Conservation (phyloP, 768 basidiomycete species). For the Auricularia sp. region DNA sequence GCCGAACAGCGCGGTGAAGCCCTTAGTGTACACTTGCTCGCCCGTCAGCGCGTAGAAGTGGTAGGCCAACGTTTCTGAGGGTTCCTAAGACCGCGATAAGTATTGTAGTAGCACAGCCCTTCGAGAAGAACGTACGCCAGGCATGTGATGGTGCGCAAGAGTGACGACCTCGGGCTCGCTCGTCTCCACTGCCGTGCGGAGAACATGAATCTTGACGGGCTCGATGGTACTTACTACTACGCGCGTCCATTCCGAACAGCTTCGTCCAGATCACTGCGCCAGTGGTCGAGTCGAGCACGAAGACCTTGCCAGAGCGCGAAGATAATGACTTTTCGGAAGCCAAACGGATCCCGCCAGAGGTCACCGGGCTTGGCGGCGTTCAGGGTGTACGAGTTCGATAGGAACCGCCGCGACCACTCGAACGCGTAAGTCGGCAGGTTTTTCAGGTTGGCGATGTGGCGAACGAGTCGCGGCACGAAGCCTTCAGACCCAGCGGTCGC, state of each 20-base stretch:
- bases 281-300: slow-evolving; percentile 70
- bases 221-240: slow-evolving; percentile 41
- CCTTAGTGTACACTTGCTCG: slow-evolving; percentile 48
- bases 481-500: slow-evolving; percentile 29
- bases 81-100: slow-evolving; percentile 29
- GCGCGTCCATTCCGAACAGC: slow-evolving; percentile 53
- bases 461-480: slow-evolving; percentile 37
- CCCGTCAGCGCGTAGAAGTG: slow-evolving; percentile 71
- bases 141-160: slow-evolving; percentile 49
- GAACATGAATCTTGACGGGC: slow-evolving; percentile 53
- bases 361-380: slow-evolving; percentile 23
- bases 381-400: slow-evolving; percentile 49
- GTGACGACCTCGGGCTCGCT: slow-evolving; percentile 48
- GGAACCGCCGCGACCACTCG: slow-evolving; percentile 62
- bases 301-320: slow-evolving; percentile 64
- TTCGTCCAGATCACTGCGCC: slow-evolving; percentile 76
- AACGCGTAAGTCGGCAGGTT: slow-evolving; percentile 60
- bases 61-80: slow-evolving; percentile 65
- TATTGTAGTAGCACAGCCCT: neutral
- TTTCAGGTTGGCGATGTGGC: slow-evolving; percentile 54
- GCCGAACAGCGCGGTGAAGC: slow-evolving; percentile 51
- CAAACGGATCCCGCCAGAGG: slow-evolving; percentile 67
- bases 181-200: slow-evolving; percentile 36
- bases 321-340: slow-evolving; percentile 80
- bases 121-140: slow-evolving; percentile 40